Conservation (phyloP, 352 stramenopile genomes). For the Pythium grandisporangium region DNA sequence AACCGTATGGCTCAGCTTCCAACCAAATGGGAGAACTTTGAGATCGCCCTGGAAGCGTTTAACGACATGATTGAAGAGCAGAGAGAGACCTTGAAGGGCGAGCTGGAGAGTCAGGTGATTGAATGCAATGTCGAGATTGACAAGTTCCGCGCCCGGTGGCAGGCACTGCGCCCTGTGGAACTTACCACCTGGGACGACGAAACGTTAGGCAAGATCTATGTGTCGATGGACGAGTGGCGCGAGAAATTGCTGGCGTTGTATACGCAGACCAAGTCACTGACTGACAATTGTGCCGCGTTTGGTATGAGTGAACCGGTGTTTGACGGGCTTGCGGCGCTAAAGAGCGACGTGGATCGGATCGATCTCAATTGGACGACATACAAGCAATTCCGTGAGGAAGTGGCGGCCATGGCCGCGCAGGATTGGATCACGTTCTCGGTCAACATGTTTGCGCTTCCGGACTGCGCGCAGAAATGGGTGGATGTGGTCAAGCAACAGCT, state of each 20-base stretch:
- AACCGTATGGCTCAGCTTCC: slow-evolving; percentile 63
- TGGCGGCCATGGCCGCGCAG: slow-evolving; percentile 50
- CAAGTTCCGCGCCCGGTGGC: slow-evolving; percentile 88
- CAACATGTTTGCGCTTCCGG: slow-evolving; percentile 90
- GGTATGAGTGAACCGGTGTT: slow-evolving; percentile 79
- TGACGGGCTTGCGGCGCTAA: slow-evolving; percentile 63
- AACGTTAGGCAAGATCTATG: slow-evolving; percentile 71
- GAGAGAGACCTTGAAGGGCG: slow-evolving; percentile 84
- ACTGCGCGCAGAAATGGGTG: slow-evolving; percentile 87
- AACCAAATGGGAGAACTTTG: slow-evolving; percentile 90
- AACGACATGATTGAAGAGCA: slow-evolving; percentile 95
- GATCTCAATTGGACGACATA: slow-evolving; percentile 82
- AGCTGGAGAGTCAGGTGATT: slow-evolving; percentile 84
- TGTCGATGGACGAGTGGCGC: slow-evolving; percentile 77
- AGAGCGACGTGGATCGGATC: slow-evolving; percentile 63
- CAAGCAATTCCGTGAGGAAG: slow-evolving; percentile 78
- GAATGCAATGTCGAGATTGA: slow-evolving; percentile 86
- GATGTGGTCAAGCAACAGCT: slow-evolving; percentile 70
- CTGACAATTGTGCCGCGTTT: slow-evolving; percentile 83
- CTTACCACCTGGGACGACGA: slow-evolving; percentile 68
- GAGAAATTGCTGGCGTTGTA: slow-evolving; percentile 75
- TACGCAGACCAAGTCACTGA: slow-evolving; percentile 40
- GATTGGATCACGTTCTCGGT: slow-evolving; percentile 93
- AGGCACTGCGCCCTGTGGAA: slow-evolving; percentile 77
- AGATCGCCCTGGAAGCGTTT: slow-evolving; percentile 91